These are phyloP conservation scores for Cladophialophora carrionii DNA, from an alignment of 2,329 filamentous ascomycete genomes.

Conservation along the genomic window DNA sequence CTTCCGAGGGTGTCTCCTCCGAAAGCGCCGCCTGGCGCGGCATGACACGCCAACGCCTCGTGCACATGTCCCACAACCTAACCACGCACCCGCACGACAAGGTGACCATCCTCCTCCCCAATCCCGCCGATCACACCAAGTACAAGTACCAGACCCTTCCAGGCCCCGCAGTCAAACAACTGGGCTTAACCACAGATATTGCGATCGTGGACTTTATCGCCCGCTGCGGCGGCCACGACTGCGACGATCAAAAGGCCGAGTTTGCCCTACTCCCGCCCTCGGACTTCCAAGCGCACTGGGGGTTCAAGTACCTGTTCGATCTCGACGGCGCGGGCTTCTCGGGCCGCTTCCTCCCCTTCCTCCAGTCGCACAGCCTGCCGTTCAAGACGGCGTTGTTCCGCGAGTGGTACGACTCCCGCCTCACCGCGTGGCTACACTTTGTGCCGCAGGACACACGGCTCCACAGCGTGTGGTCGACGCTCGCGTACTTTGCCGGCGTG, in stretches of 20 bases:
- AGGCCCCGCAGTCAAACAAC: conserved; percentile 46
- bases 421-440: conserved; percentile 78
- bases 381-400: conserved; percentile 72
- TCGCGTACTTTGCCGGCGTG: conserved; percentile 72
- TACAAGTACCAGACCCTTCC: conserved; percentile 62
- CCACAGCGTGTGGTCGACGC: conserved; percentile 72
- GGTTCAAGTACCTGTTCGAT: conserved; percentile 71
- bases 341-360: conserved; percentile 65
- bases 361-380: conserved; percentile 69
- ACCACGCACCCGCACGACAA: conserved; percentile 46
- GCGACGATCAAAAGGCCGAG: conserved; percentile 57
- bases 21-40: conserved; percentile 62
- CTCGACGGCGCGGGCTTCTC: conserved; percentile 71
- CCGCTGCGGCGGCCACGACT: conserved; percentile 60
- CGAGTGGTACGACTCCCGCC: conserved; percentile 76
- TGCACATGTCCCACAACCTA: conserved; percentile 68
- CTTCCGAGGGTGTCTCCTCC: conserved; percentile 58
- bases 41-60: conserved; percentile 70
- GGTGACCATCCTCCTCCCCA: conserved; percentile 61
- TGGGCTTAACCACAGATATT: conserved; percentile 62
- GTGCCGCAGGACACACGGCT: conserved; percentile 75
- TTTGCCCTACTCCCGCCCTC: conserved; percentile 53
- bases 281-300: conserved; percentile 63
- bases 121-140: conserved; percentile 44
- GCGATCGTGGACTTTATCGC: conserved; percentile 62